Evolutionary conservation across 768 basidiomycete species (phyloP), one percentile per base, ranked within the genome.

Genomic region (Omphalotus guepiniiformis): DNA sequence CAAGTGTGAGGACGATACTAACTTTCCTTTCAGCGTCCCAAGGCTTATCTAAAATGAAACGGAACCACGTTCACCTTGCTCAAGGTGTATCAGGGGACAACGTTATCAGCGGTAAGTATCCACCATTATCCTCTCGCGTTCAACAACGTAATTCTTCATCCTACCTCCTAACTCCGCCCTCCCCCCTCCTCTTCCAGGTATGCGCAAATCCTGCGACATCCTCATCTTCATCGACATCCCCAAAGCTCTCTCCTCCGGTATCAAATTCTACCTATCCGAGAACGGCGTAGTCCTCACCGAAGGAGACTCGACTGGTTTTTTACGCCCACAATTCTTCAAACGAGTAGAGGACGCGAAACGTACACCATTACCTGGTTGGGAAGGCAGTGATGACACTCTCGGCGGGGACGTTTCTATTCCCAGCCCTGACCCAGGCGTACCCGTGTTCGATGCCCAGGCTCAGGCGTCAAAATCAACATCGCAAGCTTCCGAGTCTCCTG

Each of bases 11-110:
- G n/a, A n/a, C n/a, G n/a, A 32, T n/a, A n/a, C 34, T 9, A 15
- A 37, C 37, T 28, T 35, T 23, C 37, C 23, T 11, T 39, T n/a
- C 52, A 93, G 91, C 73, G 12, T 70, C 67, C 6, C 67, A 81
- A 53, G 93, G 93, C 0, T 64, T 96, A 15, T 91, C 85, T 0
- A 83, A 75, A 52, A 96, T 94, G 93, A 74, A 67, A 11, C 74
- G 95, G 21, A 95, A 93, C 58, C 93, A 97, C 58, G 87, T 98
- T 30, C 95, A 99, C 63, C 73, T 96, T 12, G 93, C 94, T 0
- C 87, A 93, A 61, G 84, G 87, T 28, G 67, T 88, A 3, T 69
- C 74, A 2, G 80, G 81, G 7, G 62, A 6, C 66, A 75, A 77
- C 4, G 82, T 89, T 39, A 77, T 85, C 43, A 93, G 89, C 53